These are phyloP conservation scores for Chamaecrista fasciculata DNA, from an alignment of 306 rosid genomes.

Conservation along the genomic window DNA sequence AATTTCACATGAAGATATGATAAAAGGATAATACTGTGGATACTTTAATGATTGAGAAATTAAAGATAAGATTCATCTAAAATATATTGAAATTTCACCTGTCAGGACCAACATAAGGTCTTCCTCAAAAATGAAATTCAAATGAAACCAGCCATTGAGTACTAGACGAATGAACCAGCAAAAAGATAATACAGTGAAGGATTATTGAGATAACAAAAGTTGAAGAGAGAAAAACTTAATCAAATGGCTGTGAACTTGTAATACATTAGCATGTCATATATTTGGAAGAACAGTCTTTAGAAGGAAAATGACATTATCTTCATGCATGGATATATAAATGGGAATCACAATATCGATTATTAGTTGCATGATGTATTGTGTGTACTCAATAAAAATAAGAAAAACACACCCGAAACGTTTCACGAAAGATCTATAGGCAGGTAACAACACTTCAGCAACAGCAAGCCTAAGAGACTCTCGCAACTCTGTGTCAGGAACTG, in stretches of 20 bases:
- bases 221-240: not conserved
- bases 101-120: too few relatives aligned
- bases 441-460: constrained; percentile 87
- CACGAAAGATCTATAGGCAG: constrained; percentile 86
- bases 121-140: constrained; percentile 1
- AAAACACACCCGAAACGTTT: constrained; percentile 79
- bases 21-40: too few relatives aligned
- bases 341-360: too few relatives aligned
- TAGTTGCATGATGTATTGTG: not conserved
- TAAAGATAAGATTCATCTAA: too few relatives aligned
- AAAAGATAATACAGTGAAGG: not conserved
- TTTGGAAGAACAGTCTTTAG: not conserved
- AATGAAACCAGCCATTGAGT: not conserved
- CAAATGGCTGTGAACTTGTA: not conserved
- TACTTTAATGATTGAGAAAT: too few relatives aligned
- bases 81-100: too few relatives aligned
- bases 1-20: too few relatives aligned
- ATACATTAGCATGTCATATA: not conserved
- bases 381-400: not conserved
- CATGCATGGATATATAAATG: too few relatives aligned
- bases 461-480: constrained; percentile 94
- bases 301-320: not conserved
- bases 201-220: not conserved
- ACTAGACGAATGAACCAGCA: not conserved
- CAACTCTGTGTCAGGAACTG: constrained; percentile 86